Evolutionary conservation across 495 filamentous ascomycete genomes (phyloP), one percentile per base, ranked within the genome.

Genomic region (Letharia columbiana): DNA sequence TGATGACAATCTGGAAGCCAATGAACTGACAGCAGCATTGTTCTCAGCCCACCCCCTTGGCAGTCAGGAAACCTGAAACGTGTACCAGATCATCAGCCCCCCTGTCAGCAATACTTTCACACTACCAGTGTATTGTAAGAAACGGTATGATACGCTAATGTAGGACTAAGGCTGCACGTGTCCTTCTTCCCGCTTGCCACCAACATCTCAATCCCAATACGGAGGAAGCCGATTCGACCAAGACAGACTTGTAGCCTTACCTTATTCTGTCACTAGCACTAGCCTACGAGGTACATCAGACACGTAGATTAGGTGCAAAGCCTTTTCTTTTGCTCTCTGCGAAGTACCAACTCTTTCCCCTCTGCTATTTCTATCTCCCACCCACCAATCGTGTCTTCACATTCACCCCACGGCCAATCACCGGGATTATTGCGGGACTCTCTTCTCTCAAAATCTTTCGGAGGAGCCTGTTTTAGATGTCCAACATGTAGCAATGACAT

Each of bases 111-210:
- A 28, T 13, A 12, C 11, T 52, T 52, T 52, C 12, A 10, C 23
- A 31, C 49, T 52, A 52, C 23, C 49, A 10, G 23, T 13, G 49
- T 56, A 64, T 54, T 41, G 50, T 42, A 45, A 31, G 23, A 64
- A 41, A 63, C 62, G 40, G 5, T 31, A 52, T 3, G 49, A 7
- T 31, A 52, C 49, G 23, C 23, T 52, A 52, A 31, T 2, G 49
- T 31, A 56, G 52, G 62, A 17, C 62, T 58, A 52, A 58, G 37
- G 50, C 49, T 57, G 62, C 62, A 64, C 49, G 62, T 64, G 62
- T 41, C 23, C 37, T 31, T 52, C 39, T 41, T 64, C 62, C 62
- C 62, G 62, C 50, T 57, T 33, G 62, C 62, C 62, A 64, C 62
- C 62, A 64, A 64, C 62, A 62, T 58, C 10, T 9, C 23, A 58